Base-by-base conservation (phyloP, 2,329 filamentous ascomycete genomes). In the Colletotrichum liriopes region DNA sequence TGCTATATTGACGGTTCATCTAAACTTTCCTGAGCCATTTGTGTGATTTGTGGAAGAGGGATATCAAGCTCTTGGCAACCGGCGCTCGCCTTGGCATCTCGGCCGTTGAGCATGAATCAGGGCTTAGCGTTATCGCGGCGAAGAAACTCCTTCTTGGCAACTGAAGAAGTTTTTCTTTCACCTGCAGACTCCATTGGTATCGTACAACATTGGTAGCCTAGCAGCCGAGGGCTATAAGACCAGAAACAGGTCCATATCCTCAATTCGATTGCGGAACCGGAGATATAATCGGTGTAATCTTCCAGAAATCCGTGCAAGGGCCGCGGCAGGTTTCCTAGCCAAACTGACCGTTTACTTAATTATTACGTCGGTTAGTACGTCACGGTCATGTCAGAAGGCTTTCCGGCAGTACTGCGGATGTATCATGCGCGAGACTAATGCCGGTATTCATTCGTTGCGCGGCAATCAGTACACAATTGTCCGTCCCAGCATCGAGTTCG, bases 11-110 rank as follows among this genome's bases (percentile, higher is more conserved):
- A 12, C 45, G 5, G 12, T 14, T 9, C 14, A 37, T 11, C 12
- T 2, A 20, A 26, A 18, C 18, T 18, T 26, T 12, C 1, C 32
- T 63, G 60, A n/a, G 60, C n/a, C 23, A 52, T 63, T 52, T 63
- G 45, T 41, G 23, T 32, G 41, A 41, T 41, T 41, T 54, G 47
- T 18, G 47, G 16, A 26, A 16, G 58, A 52, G 41, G 43, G 45
- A 43, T 43, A 49, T 26, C 51, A 29, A 58, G 32, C 29, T n/a
- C 67, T 71, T 71, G 63, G 63, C 63, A 61, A 60, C 56, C 39
- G 18, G 23, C 18, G 47, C 20, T 56, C n/a, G n/a, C 45, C 68
- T 71, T 71, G 68, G 64, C 68, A 62, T 23, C 32, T 32, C 56
- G 35, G 64, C 12, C 49, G 12, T 39, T 43, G 35, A 63, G 32